A percentile compares a stretch with the other conserved stretches of the same genome.
Conservation (phyloP, 305 asterid species). For the Fraxinus latifolia region DNA sequence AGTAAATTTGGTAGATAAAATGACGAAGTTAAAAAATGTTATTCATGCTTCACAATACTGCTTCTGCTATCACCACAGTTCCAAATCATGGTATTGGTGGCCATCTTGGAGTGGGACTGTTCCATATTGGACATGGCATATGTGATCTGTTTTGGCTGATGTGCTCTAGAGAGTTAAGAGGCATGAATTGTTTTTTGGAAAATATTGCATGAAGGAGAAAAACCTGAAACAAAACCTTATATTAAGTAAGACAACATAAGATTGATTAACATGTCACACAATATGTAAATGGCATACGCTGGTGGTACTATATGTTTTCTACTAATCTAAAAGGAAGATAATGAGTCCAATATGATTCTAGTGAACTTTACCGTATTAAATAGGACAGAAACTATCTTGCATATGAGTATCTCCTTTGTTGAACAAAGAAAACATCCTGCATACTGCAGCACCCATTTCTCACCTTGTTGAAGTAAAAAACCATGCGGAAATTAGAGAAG, state of each 20-base stretch:
- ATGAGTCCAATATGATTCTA: background rate
- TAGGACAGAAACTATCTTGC: background rate
- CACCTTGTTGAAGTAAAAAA: background rate
- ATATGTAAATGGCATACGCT: background rate
- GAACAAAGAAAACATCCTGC: background rate
- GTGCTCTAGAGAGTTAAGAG: constrained; percentile 4
- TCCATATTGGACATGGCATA: background rate
- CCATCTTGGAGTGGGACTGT: background rate
- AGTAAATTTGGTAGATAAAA: constrained; percentile 7
- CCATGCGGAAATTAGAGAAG: background rate
- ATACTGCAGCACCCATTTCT: background rate
- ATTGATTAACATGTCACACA: background rate
- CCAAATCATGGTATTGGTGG: background rate
- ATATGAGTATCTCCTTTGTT: background rate
- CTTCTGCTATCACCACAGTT: background rate
- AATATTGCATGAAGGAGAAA: background rate
- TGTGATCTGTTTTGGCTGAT: constrained; percentile 1
- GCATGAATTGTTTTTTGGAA: background rate
- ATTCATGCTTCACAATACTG: background rate
- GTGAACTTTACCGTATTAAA: background rate
- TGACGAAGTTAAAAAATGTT: background rate
- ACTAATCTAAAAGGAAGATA: background rate
- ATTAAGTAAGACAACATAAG: background rate
- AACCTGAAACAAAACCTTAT: background rate
- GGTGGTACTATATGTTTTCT: background rate